Evolutionary conservation across 129 eudicot species (phyloP), one percentile per base, ranked within the genome.

Genomic region (Flaveria linearis): DNA sequence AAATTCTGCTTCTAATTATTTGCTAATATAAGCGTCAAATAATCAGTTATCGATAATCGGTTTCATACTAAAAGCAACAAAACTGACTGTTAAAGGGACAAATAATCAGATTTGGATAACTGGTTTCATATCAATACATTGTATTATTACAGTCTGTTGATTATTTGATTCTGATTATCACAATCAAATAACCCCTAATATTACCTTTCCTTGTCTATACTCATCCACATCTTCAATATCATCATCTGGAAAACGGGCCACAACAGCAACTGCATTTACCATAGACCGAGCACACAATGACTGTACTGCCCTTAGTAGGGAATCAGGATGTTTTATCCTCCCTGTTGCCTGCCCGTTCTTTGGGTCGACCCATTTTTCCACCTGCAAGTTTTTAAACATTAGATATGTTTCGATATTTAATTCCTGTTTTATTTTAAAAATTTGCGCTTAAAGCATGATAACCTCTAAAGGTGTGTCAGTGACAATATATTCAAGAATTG

Each of bases 201-300:
- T 43, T 85, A 93, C 98, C 87, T 78, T 86, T 53, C 99, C 99
- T 82, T 84, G 96, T 63, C 99, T 83, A 82, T 94, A 94, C 56
- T 91, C 87, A 73, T 86, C 93, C 43, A 79, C 83, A 53, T 87
- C 96, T 16, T 91, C 88, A 50, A 74, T 45, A 74, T 94, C 99
- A 80, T 94, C 99, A 83, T 94, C 99, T 3, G 99, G 97, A 73
- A 94, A 94, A 50, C 97, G 96, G 12, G 92, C 97, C 80, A 94
- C 97, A 9, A 94, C 99, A 30, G 97, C 99, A 81, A 94, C 78
- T 41, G 99, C 99, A 75, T 89, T 83, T 43, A 87, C 98, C 73
- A 75, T 78, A 63, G 90, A 81, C 16, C 86, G 82, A 51, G 77
- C 83, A 39, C 83, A 41, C 73, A 94, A 76, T 42, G 78, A 72